Evolutionary conservation across 176 grass and related monocot species (phyloP), one percentile per base, ranked within the genome.

Genomic region (Aegilops speltoides): DNA sequence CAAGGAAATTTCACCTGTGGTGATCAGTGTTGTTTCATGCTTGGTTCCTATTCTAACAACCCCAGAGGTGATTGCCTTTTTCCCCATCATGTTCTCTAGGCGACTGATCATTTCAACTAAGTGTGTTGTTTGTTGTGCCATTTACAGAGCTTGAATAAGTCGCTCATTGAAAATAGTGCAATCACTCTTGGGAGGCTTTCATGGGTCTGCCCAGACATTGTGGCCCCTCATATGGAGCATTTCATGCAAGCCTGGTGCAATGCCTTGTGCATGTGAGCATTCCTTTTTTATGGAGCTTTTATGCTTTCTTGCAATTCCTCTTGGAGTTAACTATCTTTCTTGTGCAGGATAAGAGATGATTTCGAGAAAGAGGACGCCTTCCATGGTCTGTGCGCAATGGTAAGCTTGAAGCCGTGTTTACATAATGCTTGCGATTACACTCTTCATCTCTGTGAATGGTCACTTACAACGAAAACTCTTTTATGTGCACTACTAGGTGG

Each of bases 351-450:
- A 84, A 84, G 94, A 86, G 97, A 98, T 87, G 97, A 98, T 88
- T 96, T 93, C 83, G 97, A 98, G 92, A 98, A 98, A 91, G 97
- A 96, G 90, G 97, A 94, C 24, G 90, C 97, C 10, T 98, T 98
- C 86, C 93, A 91, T 80, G 97, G 97, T 64, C 85, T 98, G 25
- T 98, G 97, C 83, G 97, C 97, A 80, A 89, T 96, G 90, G 97
- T 98, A 92, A 60, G 37, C 71, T 10, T 2, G 4, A 0, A 32
- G 23, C 26, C 17, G 31, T 0, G 25, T 34, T 56, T 76, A 64
- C 29, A 5, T 41, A n/a, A 10, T 56, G 4, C 28, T 66, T 66
- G 73, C 38, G 10, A 19, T 37, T 34, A 41, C 28, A 65, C 63
- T 79, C 78, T 48, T 82, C 10, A 48, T 87, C 29, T 1, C 7